Percentiles rank a stretch among this genome's conserved stretches.
These are phyloP conservation scores for Mortierella claussenii DNA, from an alignment of 192 early-diverging fungal species.

Conservation along the genomic window DNA sequence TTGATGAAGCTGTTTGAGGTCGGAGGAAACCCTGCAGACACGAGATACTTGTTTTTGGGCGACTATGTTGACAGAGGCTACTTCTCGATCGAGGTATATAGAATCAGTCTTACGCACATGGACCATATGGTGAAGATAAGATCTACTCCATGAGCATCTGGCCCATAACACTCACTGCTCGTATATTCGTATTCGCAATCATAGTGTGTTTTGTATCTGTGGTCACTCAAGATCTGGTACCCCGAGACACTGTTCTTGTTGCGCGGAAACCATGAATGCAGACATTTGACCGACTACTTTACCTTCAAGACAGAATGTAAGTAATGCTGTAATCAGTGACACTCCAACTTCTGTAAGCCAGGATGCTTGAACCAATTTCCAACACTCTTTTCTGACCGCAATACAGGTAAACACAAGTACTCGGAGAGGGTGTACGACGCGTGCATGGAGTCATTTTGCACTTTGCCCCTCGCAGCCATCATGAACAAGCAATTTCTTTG, in stretches of 20 bases:
- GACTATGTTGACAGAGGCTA: conserved; percentile 99
- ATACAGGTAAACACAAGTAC: conserved; percentile 91
- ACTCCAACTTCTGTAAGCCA: too few species aligned
- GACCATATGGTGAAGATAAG: too few species aligned
- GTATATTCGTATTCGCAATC: neutral
- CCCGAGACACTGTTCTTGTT: conserved; percentile 87
- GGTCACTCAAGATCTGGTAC: conserved; percentile 93
- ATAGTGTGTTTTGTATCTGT: conserved; percentile 92
- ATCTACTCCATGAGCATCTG: too few species aligned
- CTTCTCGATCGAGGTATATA: conserved; percentile 90
- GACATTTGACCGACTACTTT: conserved; percentile 97
- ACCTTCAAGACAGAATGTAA: conserved; percentile 98
- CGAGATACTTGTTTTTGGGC: conserved; percentile 93
- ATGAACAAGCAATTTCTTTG: conserved; percentile 98
- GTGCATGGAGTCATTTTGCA: conserved; percentile 91
- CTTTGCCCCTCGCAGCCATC: conserved; percentile 89
- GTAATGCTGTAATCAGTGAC: too few species aligned
- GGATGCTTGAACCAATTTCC: too few species aligned
- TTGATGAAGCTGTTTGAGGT: conserved; percentile 99
- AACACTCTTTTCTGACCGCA: neutral
- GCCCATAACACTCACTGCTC: too few species aligned
- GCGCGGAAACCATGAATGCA: conserved; percentile 97
- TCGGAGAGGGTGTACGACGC: conserved; percentile 91
- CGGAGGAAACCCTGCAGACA: conserved; percentile 91
- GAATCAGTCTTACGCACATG: too few species aligned